Percentiles rank a stretch among this genome's conserved stretches.
phyloP scores from a whole-genome alignment of 768 basidiomycete species.

The Amanita rubescens region DNA sequence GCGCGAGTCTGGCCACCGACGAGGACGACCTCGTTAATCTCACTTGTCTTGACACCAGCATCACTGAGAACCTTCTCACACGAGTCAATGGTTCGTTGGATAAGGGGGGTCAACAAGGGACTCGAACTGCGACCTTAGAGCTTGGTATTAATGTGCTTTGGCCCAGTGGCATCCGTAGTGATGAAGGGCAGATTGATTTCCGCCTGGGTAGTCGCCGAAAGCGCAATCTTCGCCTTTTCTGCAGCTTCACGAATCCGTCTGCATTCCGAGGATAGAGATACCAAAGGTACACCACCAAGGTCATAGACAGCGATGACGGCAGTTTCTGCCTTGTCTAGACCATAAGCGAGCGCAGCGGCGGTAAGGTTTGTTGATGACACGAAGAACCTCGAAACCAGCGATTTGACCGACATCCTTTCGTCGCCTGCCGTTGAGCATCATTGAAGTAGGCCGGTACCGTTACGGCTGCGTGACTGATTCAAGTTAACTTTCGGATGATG shows the following conservation, averaged over 20 bases:
- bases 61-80: conserved; percentile 95
- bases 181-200: conserved; percentile 99
- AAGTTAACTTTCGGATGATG: conserved; percentile 3
- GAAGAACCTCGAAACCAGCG: conserved; percentile 95
- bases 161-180: conserved; percentile 89
- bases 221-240: conserved; percentile 98
- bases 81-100: conserved; percentile 87
- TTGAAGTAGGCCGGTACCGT: too few relatives aligned
- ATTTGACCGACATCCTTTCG: too few relatives aligned
- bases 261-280: conserved; percentile 99
- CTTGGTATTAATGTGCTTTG: conserved; percentile 95
- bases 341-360: too few relatives aligned
- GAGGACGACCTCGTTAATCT: conserved; percentile 94
- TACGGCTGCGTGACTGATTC: conserved; percentile 68
- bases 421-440: too few relatives aligned
- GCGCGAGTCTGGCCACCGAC: conserved; percentile 99
- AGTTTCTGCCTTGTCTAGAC: conserved; percentile 81
- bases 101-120: conserved; percentile 72
- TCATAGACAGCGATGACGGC: conserved; percentile 97
- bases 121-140: conserved; percentile 89
- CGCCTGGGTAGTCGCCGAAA: conserved; percentile 91
- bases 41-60: conserved; percentile 86
- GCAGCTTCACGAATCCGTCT: conserved; percentile 99
- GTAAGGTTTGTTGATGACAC: conserved; percentile 99
- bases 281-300: conserved; percentile 96